Conservation (phyloP, 75 land plant species). For the Selaginella tamariscina region DNA sequence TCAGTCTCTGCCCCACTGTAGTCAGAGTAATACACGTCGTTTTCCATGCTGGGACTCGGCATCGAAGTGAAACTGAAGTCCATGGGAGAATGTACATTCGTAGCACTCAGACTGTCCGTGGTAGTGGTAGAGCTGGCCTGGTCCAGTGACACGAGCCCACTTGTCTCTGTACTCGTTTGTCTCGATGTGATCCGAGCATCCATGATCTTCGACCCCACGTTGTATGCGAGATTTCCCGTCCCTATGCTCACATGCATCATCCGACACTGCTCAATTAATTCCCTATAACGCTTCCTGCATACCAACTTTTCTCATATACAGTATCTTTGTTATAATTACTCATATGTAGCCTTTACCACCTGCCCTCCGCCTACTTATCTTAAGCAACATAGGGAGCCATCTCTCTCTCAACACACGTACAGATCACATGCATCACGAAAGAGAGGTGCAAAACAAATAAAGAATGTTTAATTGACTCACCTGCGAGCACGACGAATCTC, state of each 20-base stretch:
- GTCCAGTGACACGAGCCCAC: background rate
- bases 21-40: background rate
- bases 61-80: background rate
- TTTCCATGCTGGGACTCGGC: background rate
- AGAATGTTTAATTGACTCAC: slow-evolving; percentile 4
- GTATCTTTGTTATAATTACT: too few species aligned
- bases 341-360: too few species aligned
- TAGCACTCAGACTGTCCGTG: background rate
- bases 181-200: slow-evolving; percentile 59
- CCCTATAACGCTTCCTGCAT: slow-evolving; percentile 66
- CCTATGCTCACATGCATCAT: slow-evolving; percentile 76
- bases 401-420: too few species aligned
- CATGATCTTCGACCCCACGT: slow-evolving; percentile 79
- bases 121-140: background rate
- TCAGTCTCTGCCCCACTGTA: too few species aligned
- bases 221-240: slow-evolving; percentile 72
- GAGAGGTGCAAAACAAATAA: too few species aligned
- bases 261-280: slow-evolving; percentile 64
- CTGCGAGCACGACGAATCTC: slow-evolving; percentile 26
- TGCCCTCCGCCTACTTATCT: too few species aligned
- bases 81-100: background rate
- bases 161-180: slow-evolving; percentile 14
- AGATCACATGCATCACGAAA: background rate
- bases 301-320: background rate
- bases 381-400: too few species aligned